These are phyloP conservation scores for Cokeromyces recurvatus DNA, from an alignment of 371 early-diverging fungal genomes.

Conservation along the genomic window DNA sequence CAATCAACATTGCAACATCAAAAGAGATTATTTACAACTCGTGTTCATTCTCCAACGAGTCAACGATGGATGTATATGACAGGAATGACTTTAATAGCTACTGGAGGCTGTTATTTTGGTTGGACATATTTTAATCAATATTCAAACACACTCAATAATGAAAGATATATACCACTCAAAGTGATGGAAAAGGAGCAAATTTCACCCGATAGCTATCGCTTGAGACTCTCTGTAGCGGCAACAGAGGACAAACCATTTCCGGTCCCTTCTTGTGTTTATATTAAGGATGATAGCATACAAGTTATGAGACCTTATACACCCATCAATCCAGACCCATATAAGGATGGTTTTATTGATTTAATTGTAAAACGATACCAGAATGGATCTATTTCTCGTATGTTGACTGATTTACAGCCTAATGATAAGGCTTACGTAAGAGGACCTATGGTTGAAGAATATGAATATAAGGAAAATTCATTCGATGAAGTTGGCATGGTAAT, in stretches of 20 bases:
- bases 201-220: constrained; percentile 28
- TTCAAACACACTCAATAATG: too few relatives aligned
- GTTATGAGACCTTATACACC: constrained; percentile 68
- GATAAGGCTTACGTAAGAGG: constrained; percentile 54
- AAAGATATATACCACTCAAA: constrained; percentile 20
- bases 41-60: too few relatives aligned
- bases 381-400: constrained; percentile 50
- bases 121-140: too few relatives aligned
- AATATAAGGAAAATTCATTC: constrained; percentile 31
- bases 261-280: constrained; percentile 48
- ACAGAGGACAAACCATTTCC: constrained; percentile 22
- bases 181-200: constrained; percentile 23
- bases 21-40: too few relatives aligned
- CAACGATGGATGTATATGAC: too few relatives aligned
- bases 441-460: constrained; percentile 50
- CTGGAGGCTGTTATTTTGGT: too few relatives aligned
- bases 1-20: too few relatives aligned
- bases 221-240: constrained; percentile 23
- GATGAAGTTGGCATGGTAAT: constrained; percentile 64
- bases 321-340: constrained; percentile 37
- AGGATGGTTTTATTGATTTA: constrained; percentile 52
- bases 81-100: too few relatives aligned
- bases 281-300: constrained; percentile 66
- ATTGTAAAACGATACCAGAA: constrained; percentile 57
- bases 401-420: constrained; percentile 29